phyloP scores from a whole-genome alignment of 257 asterid species.

The Capsicum chinense region DNA sequence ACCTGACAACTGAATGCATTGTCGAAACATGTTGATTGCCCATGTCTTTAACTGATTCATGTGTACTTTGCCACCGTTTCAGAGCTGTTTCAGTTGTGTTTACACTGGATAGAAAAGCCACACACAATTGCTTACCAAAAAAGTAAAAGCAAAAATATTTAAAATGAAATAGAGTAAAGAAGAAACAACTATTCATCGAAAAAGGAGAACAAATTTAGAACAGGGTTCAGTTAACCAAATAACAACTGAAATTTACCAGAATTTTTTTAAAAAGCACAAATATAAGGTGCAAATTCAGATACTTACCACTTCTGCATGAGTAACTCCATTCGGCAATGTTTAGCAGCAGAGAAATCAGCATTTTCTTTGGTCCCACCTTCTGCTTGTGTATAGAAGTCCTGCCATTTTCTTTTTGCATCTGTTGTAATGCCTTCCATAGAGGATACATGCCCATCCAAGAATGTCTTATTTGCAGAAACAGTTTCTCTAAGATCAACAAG shows the following conservation, averaged over 20 bases:
- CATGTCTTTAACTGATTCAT: conserved; percentile 58
- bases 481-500: conserved; percentile 63
- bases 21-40: conserved; percentile 53
- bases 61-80: conserved; percentile 53
- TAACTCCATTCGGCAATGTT: conserved; percentile 84
- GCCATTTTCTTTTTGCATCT: conserved; percentile 89
- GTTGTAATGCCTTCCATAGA: conserved; percentile 67
- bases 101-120: conserved; percentile 46
- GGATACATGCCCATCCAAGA: conserved; percentile 72
- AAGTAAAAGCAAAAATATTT: neutral
- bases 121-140: neutral
- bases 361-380: conserved; percentile 61
- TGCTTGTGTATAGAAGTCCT: conserved; percentile 63
- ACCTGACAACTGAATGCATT: conserved; percentile 64
- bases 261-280: neutral
- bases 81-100: conserved; percentile 60
- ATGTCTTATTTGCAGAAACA: conserved; percentile 59
- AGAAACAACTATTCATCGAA: neutral
- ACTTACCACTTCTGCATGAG: conserved; percentile 70
- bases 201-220: neutral
- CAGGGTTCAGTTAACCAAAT: conserved; percentile 12
- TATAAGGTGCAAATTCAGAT: neutral
- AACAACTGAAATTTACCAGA: neutral
- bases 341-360: conserved; percentile 80
- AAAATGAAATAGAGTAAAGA: neutral